Percentiles rank a stretch among this genome's conserved stretches.
Conservation (phyloP, 495 filamentous ascomycete genomes). For the Talaromyces trachyspermus region DNA sequence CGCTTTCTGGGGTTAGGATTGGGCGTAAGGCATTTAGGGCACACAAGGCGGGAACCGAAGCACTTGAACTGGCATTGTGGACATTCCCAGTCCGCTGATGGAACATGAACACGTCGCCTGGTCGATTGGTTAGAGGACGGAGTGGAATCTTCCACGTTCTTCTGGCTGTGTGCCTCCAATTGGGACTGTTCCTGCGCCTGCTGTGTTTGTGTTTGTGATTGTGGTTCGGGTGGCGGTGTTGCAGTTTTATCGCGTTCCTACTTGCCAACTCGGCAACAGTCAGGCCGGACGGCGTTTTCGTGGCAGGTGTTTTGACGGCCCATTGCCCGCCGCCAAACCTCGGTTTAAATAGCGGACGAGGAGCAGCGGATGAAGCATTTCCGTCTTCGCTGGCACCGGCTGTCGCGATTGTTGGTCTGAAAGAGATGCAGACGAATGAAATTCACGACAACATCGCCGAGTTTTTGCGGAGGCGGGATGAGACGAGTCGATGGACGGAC, state of each 20-base stretch:
- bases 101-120: neutral
- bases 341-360: neutral
- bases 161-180: too few relatives aligned
- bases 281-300: neutral
- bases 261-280: slow-evolving; percentile 5
- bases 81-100: slow-evolving; percentile 25
- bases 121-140: too few relatives aligned
- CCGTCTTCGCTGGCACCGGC: neutral
- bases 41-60: slow-evolving; percentile 17
- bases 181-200: too few relatives aligned
- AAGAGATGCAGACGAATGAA: neutral
- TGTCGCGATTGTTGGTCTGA: neutral
- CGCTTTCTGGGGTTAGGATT: slow-evolving; percentile 18
- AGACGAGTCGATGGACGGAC: slow-evolving; percentile 6
- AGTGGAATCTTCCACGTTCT: too few relatives aligned
- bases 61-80: slow-evolving; percentile 20
- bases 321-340: neutral
- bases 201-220: too few relatives aligned
- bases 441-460: neutral
- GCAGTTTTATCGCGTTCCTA: neutral
- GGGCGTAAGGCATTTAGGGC: slow-evolving; percentile 24
- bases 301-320: neutral
- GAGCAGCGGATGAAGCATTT: neutral
- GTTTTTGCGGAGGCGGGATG: neutral
- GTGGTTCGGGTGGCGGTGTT: neutral